Evolutionary conservation across 371 early-diverging fungal species (phyloP), one percentile per base, ranked within the genome.

Genomic region (Blakeslea trispora): DNA sequence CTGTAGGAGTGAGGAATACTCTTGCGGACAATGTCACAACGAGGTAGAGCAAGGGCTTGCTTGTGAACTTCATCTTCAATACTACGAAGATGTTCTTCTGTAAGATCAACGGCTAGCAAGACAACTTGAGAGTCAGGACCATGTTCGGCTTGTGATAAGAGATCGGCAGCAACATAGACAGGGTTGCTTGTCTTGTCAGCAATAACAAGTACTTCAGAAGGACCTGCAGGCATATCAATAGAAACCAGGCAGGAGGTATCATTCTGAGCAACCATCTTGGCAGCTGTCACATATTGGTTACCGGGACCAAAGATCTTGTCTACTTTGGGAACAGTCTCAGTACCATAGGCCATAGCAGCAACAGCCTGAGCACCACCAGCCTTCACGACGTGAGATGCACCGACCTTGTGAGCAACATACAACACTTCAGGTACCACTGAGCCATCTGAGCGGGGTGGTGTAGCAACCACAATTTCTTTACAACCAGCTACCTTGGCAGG

Each of bases 271-370:
- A 92, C 65, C 96, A 98, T 96, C 80, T 98, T 98, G 54, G 99
- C 97, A 2, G 97, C 94, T 5, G 99, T 98, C 13, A 98, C 99
- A 70, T 91, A 98, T 72, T 98, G 99, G 71, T 98, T 98, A 45
- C 99, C 99, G 17, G 98, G 99, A 44, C 99, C 99, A 72, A 94
- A 97, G 67, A 98, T 97, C 84, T 98, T 98, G 74, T 97, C 98
- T 0, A 97, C 99, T 80, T 98, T 98, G 55, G 96, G 94, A 18
- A 96, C 91, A 0, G 87, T 84, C 71, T 91, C 90, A 1, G 99
- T 97, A 54, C 98, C 98, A 61, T 95, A 97, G 13, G 98, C 97
- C 92, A 98, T 89, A 7, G 96, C 97, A 31, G 96, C 98, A n/a
- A 97, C 91, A 10, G 98, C 99, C 69, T 98, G 99, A 4, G 99